A percentile compares a stretch with the other conserved stretches of the same genome.
Conservation (phyloP, 331 rosid genomes). For the Malus hybrid region DNA sequence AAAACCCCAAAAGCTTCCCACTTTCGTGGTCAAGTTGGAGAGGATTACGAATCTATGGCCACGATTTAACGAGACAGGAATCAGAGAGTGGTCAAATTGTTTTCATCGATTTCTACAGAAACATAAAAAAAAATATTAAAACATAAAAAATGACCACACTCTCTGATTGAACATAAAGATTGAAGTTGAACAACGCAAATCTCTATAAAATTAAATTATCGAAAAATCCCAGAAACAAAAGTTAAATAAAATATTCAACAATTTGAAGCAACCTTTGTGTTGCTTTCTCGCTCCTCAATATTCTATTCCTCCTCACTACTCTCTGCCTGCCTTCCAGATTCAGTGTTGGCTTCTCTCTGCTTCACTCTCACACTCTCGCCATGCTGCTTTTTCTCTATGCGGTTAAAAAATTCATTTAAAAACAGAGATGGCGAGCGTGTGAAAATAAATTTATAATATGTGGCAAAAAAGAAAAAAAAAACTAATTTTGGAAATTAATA, state of each 20-base stretch:
- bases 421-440: background rate
- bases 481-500: too few relatives aligned
- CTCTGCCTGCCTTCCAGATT: background rate
- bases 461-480: too few relatives aligned
- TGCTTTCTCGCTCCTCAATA: conserved; percentile 7
- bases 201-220: conserved; percentile 20
- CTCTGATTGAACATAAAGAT: background rate
- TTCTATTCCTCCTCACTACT: background rate
- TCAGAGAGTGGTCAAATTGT: background rate
- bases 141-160: background rate
- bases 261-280: conserved; percentile 15
- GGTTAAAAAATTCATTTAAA: conserved; percentile 6
- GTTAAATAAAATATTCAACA: background rate
- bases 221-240: background rate
- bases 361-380: conserved; percentile 11
- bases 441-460: background rate
- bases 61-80: conserved; percentile 13
- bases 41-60: conserved; percentile 54
- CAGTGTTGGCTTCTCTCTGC: background rate
- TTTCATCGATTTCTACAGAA: conserved; percentile 21
- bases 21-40: background rate
- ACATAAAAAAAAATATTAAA: background rate
- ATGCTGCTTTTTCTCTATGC: conserved; percentile 9
- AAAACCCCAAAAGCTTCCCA: background rate
- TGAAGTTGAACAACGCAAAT: conserved; percentile 34